Base-by-base conservation (phyloP, 2,329 filamentous ascomycete genomes). In the Colletotrichum kahawae region DNA sequence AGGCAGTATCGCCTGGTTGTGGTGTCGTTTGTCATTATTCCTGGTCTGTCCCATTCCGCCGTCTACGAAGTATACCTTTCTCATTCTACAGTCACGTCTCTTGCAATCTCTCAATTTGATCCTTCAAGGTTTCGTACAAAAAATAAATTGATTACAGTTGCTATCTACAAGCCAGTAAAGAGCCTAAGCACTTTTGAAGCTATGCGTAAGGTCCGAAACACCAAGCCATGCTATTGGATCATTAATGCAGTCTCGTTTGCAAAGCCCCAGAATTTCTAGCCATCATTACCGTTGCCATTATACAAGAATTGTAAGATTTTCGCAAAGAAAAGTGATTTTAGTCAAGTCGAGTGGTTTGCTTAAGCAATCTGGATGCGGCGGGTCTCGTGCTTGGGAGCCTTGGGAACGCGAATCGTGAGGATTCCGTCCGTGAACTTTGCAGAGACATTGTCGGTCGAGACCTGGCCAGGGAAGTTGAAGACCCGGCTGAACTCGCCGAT, bases 401-500 rank as follows among this genome's bases (percentile, higher is more conserved):
- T 95, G 66, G 93, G 93, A 21, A 95, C 89, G 31, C 87, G 80
- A 74, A 95, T 87, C 78, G 83, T 90, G 78, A 95, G 86, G 77
- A 94, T 87, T 33, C 93, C 93, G 76, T 94, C 90, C 83, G 91
- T 89, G 79, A 95, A 89, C 69, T 82, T 87, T 65, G 93, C 93
- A 59, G 83, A 87, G 70, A 95, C 93, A 4, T 80, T 84, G 18
- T 92, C 90, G 79, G 91, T 89, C 80, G 94, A 91, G 76, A 95
- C 88, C 33, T 89, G 89, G 67, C 84, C 84, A 1, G 93, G 92
- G 86, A 95, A 95, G 82, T 86, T 90, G 86, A 95, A 95, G 74
- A 88, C 90, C 77, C 93, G 90, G 64, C 90, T 88, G 85, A 95
- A 95, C 78, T 92, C 89, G 82, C 93, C 93, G 73, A 93, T 85